Conservation (phyloP, 164 flowering plant genomes). For the Berberis vulgaris region DNA sequence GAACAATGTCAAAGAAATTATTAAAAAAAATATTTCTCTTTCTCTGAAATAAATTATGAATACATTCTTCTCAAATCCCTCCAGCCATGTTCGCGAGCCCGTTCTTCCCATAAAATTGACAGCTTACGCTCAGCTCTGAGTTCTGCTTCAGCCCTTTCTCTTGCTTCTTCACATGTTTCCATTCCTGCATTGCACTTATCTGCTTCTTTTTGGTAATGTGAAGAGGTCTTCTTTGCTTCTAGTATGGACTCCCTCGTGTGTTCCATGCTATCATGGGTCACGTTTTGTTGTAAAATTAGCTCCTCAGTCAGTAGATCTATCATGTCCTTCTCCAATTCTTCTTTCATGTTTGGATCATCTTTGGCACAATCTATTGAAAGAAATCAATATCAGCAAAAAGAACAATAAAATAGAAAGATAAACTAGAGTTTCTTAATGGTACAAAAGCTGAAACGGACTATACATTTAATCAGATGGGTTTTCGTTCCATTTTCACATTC, state of each 20-base stretch:
- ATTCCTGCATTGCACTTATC: constrained; percentile 56
- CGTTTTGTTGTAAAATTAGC: constrained; percentile 30
- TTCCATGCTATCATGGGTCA: constrained; percentile 28
- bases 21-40: no score
- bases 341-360: constrained; percentile 31
- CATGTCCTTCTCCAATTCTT: constrained; percentile 39
- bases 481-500: background rate
- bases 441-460: background rate
- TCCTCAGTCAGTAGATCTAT: constrained; percentile 41
- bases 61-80: constrained; percentile 11
- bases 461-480: background rate
- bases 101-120: constrained; percentile 44
- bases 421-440: background rate
- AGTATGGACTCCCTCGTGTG: constrained; percentile 19
- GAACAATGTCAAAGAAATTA: no score
- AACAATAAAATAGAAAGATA: background rate
- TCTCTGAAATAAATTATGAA: background rate
- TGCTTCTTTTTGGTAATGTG: constrained; percentile 57
- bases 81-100: constrained; percentile 60
- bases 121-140: constrained; percentile 36
- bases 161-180: constrained; percentile 59
- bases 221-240: constrained; percentile 30
- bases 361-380: constrained; percentile 48
- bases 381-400: background rate
- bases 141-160: constrained; percentile 51